phyloP scores from a whole-genome alignment of 2,329 filamentous ascomycete species.

The Cercospora nicotianae region DNA sequence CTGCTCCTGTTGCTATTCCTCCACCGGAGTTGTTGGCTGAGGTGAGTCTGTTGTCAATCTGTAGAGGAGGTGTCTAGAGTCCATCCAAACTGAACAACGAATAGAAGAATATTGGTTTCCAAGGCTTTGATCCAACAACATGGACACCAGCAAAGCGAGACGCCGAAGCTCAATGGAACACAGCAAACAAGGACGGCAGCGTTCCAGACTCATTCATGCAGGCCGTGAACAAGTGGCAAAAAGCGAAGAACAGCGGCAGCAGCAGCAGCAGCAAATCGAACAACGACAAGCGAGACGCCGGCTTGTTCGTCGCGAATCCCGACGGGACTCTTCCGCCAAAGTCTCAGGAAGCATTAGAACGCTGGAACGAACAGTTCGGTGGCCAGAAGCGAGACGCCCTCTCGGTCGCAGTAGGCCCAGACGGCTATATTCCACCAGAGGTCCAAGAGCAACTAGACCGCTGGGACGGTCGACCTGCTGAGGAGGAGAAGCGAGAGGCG shows the following conservation, averaged over 20 bases:
- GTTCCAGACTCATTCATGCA: conserved; percentile 4
- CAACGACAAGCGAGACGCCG: not conserved
- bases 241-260: not conserved
- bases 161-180: not conserved
- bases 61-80: no score
- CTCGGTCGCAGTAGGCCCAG: no score
- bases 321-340: not conserved
- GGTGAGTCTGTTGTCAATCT: not conserved
- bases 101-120: not conserved
- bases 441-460: not conserved
- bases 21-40: not conserved
- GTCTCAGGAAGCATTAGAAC: not conserved
- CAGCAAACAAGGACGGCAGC: not conserved
- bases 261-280: not conserved
- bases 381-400: not conserved
- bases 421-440: no score
- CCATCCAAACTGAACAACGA: not conserved
- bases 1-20: not conserved
- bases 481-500: not conserved
- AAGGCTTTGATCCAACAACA: not conserved
- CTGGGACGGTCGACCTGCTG: not conserved
- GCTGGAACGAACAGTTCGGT: not conserved
- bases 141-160: not conserved
- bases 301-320: not conserved
- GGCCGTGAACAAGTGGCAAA: conserved; percentile 3